A percentile compares a stretch with the other conserved stretches of the same genome.
Evolutionary conservation across 2,329 filamentous ascomycete species (phyloP).

Genomic region (Pseudogymnoascus sp.): DNA sequence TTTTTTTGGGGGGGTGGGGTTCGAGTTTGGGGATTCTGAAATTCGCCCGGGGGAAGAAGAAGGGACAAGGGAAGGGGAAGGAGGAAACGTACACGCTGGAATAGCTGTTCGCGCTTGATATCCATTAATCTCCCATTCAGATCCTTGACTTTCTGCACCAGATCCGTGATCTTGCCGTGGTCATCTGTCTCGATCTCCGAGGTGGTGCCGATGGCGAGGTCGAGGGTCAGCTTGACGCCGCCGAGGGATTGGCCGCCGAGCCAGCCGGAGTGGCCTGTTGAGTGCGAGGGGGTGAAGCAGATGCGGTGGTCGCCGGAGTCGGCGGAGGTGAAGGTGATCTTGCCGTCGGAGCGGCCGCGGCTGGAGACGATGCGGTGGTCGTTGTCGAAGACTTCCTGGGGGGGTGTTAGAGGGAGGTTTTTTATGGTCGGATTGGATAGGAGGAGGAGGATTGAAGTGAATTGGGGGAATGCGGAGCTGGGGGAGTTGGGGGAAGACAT

Average conservation of each 20-base stretch:
- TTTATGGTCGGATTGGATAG: constrained; percentile 13
- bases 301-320: constrained; percentile 93
- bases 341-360: constrained; percentile 63
- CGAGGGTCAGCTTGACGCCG: constrained; percentile 74
- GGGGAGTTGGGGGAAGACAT: constrained; percentile 26
- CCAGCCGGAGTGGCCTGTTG: constrained; percentile 61
- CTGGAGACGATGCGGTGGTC: constrained; percentile 93
- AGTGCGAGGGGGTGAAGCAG: constrained; percentile 82
- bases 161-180: constrained; percentile 85
- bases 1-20: too few species aligned
- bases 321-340: constrained; percentile 91
- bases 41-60: too few species aligned
- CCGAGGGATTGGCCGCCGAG: constrained; percentile 58
- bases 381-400: constrained; percentile 84
- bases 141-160: constrained; percentile 81
- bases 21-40: too few species aligned
- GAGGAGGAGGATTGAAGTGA: constrained; percentile 4
- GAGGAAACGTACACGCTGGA: constrained; percentile 63
- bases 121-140: constrained; percentile 80
- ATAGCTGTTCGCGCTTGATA: constrained; percentile 88
- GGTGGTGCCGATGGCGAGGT: constrained; percentile 90
- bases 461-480: neutral
- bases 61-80: neutral
- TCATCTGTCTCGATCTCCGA: constrained; percentile 88
- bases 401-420: constrained; percentile 10